Base-by-base conservation (phyloP, 805 yeast genomes). In the Myxozyma mucilagina region DNA sequence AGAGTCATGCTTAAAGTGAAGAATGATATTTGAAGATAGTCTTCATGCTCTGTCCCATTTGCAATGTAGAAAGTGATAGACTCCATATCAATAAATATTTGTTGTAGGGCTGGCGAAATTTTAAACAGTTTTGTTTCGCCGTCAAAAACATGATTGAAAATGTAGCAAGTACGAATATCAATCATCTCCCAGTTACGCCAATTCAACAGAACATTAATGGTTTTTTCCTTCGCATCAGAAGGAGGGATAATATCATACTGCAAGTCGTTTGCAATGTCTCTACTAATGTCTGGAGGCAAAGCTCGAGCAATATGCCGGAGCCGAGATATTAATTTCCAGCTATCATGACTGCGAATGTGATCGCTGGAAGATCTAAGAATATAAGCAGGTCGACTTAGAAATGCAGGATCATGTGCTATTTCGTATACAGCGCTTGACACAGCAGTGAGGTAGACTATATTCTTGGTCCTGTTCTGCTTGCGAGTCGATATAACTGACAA, bases 161-260 rank as follows among this genome's bases (percentile, higher is more conserved):
- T 77, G 57, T 78, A 82, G 55, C 85, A 80, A 42, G 81, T 76
- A n/a, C 80, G 80, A 24, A 85, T 80, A 67, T 83, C 83, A 36
- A 84, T 79, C 47, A 88, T 86, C 68, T 93, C 99, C 97, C 98
- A 92, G 61, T 85, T 84, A 77, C 97, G 83, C 97, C 98, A 94
- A 13, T 80, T 77, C 0, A 85, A 78, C 68, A 91, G 90, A 0
- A 85, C 78, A 2, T 79, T 75, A 29, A 84, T 72, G 1, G 89
- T 88, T 14, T 79, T 79, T 8, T 77, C 75, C 60, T 79, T 77
- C 0, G 91, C 91, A 62, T 79, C 75, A 0, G 61, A 65, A 0
- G 90, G 86, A 0, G 65, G 55, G 11, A 45, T 18, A 24, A 56
- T 32, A 29, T 59, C 65, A 13, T 11, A 24, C 8, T 45, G 16